Conservation (phyloP, 2,329 filamentous ascomycete genomes). For the Penicillium sp. region DNA sequence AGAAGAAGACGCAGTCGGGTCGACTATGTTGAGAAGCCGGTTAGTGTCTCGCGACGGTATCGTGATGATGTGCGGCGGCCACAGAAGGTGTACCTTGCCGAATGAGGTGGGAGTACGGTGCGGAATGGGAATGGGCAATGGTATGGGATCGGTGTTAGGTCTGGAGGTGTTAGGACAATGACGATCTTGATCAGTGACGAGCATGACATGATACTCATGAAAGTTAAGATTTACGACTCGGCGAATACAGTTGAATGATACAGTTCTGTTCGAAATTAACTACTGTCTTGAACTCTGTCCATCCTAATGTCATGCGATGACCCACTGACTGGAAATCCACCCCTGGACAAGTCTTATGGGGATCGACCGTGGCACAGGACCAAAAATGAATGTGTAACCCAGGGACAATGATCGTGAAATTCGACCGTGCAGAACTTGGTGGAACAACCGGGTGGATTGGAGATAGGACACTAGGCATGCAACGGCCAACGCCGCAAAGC, state of each 20-base stretch:
- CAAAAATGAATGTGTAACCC: not conserved
- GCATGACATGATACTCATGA: not conserved
- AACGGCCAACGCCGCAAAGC: not conserved
- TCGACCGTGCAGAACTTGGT: not conserved
- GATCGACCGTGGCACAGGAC: not conserved
- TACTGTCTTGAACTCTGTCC: not conserved
- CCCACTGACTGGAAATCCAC: not conserved
- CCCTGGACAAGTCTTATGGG: not conserved
- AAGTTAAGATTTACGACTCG: not conserved
- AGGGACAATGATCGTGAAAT: not conserved
- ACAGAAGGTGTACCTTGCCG: slow-evolving; percentile 35
- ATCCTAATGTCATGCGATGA: not conserved
- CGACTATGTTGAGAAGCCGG: slow-evolving; percentile 33
- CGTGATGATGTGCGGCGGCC: slow-evolving; percentile 32
- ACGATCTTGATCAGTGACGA: not conserved
- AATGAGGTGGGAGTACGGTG: slow-evolving; percentile 47
- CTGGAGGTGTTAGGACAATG: not conserved
- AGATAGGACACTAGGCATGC: not conserved
- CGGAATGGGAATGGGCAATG: not conserved
- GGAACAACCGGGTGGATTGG: not conserved
- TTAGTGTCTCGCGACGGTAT: slow-evolving; percentile 21
- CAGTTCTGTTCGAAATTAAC: not conserved
- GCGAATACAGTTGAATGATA: not conserved
- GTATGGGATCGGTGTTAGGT: not conserved
- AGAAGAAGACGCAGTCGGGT: slow-evolving; percentile 24